A percentile compares a stretch with the other conserved stretches of the same genome.
phyloP scores from a whole-genome alignment of 2,329 filamentous ascomycete species.

The Leptographium galeiforme region DNA sequence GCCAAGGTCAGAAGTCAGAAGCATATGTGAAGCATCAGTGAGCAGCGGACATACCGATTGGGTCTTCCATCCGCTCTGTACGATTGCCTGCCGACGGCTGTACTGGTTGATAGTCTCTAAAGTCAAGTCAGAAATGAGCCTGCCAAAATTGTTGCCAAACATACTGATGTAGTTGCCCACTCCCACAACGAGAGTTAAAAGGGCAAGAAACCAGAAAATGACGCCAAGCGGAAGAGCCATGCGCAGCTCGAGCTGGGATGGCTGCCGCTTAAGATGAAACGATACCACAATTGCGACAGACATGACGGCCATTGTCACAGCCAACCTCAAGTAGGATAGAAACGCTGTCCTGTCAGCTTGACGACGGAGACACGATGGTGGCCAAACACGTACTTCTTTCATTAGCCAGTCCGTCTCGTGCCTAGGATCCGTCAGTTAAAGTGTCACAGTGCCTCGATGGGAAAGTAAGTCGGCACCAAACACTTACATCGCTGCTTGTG shows the following conservation, averaged over 20 bases:
- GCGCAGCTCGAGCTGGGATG: constrained; percentile 55
- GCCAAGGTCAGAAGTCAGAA: not conserved
- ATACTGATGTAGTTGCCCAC: constrained; percentile 72
- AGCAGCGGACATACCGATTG: constrained; percentile 46
- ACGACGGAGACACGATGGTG: not conserved
- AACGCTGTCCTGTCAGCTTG: constrained; percentile 39
- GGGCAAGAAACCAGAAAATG: constrained; percentile 72
- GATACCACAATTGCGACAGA: constrained; percentile 82
- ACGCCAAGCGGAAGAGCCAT: constrained; percentile 76
- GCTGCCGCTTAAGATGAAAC: constrained; percentile 72
- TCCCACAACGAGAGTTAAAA: constrained; percentile 65
- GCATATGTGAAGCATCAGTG: not conserved
- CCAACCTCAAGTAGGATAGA: constrained; percentile 79
- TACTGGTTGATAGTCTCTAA: constrained; percentile 65
- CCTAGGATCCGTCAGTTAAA: constrained; percentile 11
- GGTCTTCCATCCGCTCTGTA: constrained; percentile 89
- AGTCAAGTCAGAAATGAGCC: not conserved
- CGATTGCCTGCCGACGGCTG: constrained; percentile 62
- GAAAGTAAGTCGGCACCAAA: no score
- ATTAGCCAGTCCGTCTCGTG: constrained; percentile 62
- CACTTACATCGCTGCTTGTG: constrained; percentile 50
- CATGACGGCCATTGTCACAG: constrained; percentile 83
- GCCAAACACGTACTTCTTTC: constrained; percentile 45
- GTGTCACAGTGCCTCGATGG: not conserved
- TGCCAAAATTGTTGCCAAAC: not conserved